Percentiles rank a stretch among this genome's conserved stretches.
Conservation (phyloP, 2,329 filamentous ascomycete species). For the Aureobasidium sp. region DNA sequence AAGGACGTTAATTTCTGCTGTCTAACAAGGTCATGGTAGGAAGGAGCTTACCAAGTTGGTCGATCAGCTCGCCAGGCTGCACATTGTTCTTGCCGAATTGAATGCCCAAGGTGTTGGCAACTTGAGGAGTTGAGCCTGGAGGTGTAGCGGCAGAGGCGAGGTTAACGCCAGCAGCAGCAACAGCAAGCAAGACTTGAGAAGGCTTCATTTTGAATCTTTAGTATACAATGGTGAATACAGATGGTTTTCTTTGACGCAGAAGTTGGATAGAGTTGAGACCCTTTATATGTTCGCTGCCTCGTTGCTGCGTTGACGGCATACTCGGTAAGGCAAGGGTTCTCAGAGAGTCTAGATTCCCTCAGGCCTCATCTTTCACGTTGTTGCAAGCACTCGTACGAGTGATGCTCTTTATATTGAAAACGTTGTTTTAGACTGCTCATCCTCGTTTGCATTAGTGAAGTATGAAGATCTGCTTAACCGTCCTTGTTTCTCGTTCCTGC, state of each 20-base stretch:
- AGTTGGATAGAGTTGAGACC: neutral
- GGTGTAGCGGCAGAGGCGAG: neutral
- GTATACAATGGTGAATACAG: neutral
- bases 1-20: neutral
- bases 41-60: neutral
- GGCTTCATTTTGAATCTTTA: neutral
- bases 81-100: neutral
- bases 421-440: too few species aligned
- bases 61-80: neutral
- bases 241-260: neutral
- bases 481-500: too few species aligned
- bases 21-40: neutral
- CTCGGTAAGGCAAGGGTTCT: too few species aligned
- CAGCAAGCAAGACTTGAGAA: neutral
- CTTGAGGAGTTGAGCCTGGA: neutral
- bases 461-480: too few species aligned
- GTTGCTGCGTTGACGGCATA: neutral
- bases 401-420: too few species aligned
- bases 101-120: neutral
- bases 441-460: too few species aligned
- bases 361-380: too few species aligned
- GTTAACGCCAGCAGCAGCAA: neutral
- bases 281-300: neutral
- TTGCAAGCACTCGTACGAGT: too few species aligned
- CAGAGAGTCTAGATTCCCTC: too few species aligned